Evolutionary conservation across 2,329 filamentous ascomycete species (phyloP).

Genomic region (Phymatotrichopsis omnivora): DNA sequence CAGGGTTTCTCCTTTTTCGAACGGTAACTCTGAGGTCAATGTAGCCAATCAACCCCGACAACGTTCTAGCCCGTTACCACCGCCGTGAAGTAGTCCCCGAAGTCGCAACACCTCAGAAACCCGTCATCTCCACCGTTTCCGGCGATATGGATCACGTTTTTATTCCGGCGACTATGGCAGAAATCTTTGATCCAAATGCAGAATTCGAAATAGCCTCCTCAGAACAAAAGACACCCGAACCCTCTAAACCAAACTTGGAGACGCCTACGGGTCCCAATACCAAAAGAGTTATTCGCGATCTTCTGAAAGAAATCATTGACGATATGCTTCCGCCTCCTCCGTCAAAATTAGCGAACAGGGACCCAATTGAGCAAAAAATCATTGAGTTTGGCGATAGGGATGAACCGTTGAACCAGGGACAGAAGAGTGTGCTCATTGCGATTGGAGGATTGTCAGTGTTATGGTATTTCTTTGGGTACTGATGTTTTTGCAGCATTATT

Average conservation of each 20-base stretch:
- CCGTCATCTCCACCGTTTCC: slow-evolving; percentile 2
- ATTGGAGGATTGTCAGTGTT: slow-evolving; percentile 11
- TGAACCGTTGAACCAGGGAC: no score
- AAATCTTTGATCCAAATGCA: neutral
- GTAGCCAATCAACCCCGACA: slow-evolving; percentile 20
- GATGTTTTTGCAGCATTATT: no score
- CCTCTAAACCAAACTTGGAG: no score
- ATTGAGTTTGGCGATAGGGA: no score
- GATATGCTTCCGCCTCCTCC: no score
- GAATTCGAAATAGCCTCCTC: no score
- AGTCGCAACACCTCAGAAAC: slow-evolving; percentile 12
- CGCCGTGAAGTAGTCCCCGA: slow-evolving; percentile 19
- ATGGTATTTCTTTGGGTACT: slow-evolving; percentile 20
- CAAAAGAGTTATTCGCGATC: no score
- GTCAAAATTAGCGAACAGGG: no score
- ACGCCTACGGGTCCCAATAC: no score
- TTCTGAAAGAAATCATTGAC: no score
- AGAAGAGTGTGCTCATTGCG: slow-evolving; percentile 11
- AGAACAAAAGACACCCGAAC: no score
- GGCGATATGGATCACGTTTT: neutral
- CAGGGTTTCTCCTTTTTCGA: neutral
- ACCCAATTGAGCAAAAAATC: no score
- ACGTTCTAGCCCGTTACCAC: slow-evolving; percentile 15
- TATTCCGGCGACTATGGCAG: neutral
- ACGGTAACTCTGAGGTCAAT: neutral